Conservation (phyloP, 805 yeast species). For the Kregervanrija delftensis region DNA sequence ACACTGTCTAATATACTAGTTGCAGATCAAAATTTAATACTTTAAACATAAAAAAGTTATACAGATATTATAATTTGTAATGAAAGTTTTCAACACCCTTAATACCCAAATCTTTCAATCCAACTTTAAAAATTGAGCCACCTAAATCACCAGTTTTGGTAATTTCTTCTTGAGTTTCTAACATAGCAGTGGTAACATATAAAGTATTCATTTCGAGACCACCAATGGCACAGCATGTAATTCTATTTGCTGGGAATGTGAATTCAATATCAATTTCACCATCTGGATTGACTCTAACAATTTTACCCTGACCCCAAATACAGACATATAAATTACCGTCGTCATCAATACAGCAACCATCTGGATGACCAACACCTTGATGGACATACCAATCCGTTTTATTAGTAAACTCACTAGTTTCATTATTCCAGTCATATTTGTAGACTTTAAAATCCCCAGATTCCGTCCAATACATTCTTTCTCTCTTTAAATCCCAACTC, state of each 20-base stretch:
- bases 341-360: slow-evolving; percentile 62
- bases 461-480: slow-evolving; percentile 46
- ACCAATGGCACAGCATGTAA: slow-evolving; percentile 66
- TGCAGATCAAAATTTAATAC: no score
- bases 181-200: slow-evolving; percentile 62
- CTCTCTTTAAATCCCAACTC: slow-evolving; percentile 38
- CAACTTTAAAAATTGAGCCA: slow-evolving; percentile 49
- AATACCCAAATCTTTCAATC: slow-evolving; percentile 25
- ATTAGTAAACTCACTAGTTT: slow-evolving; percentile 32
- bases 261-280: slow-evolving; percentile 49
- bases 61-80: no score
- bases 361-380: slow-evolving; percentile 43
- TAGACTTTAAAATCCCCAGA: slow-evolving; percentile 41
- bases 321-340: slow-evolving; percentile 57
- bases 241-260: slow-evolving; percentile 49
- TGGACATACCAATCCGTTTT: slow-evolving; percentile 8
- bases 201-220: slow-evolving; percentile 52
- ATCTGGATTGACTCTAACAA: slow-evolving; percentile 43
- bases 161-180: slow-evolving; percentile 19
- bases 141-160: slow-evolving; percentile 41
- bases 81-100: slow-evolving; percentile 24
- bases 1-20: no score
- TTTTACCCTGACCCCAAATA: slow-evolving; percentile 53
- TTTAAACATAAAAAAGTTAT: no score
- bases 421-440: slow-evolving; percentile 37